phyloP scores from a whole-genome alignment of 73 alveolate species.

The Paramecium primaurelia region DNA sequence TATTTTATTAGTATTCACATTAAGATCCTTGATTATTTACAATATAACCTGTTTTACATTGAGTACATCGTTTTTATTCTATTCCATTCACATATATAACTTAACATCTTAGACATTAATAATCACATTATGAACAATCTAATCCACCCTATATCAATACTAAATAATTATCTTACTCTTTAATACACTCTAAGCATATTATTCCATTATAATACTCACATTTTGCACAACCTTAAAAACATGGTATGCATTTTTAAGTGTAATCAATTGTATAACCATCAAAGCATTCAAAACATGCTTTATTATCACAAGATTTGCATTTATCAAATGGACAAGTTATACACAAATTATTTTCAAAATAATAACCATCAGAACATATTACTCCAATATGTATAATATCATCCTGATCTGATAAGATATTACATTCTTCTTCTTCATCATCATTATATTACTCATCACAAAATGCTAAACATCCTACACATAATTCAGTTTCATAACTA shows the following conservation, averaged over 20 bases:
- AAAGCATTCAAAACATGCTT: background rate
- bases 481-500: background rate
- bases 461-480: background rate
- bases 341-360: background rate
- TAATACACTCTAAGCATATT: background rate
- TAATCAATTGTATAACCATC: background rate
- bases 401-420: background rate
- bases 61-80: background rate
- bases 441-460: background rate
- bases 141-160: background rate
- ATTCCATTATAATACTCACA: background rate
- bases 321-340: background rate
- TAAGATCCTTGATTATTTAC: background rate
- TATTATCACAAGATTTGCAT: background rate
- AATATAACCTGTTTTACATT: background rate
- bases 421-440: background rate
- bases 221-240: background rate
- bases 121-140: background rate
- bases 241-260: background rate
- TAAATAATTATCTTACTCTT: background rate
- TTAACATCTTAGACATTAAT: background rate
- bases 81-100: background rate
- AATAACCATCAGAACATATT: background rate
- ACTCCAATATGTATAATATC: background rate
- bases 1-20: background rate